Conservation (phyloP, 2,329 filamentous ascomycete genomes). For the Aspergillus texensis region DNA sequence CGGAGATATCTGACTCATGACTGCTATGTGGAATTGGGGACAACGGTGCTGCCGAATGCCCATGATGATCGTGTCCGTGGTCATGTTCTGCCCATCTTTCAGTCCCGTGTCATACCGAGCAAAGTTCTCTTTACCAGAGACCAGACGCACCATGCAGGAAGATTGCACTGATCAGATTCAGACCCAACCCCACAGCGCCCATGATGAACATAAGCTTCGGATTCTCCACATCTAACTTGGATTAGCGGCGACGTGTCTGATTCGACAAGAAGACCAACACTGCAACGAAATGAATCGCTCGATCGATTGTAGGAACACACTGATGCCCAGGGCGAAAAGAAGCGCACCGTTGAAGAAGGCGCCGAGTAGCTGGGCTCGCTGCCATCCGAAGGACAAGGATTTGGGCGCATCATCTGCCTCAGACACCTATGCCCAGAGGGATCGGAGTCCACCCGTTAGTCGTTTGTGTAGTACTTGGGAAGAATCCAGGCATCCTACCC, state of each 20-base stretch:
- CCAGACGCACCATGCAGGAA: conserved; percentile 62
- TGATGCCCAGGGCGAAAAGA: conserved; percentile 70
- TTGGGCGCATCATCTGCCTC: conserved; percentile 60
- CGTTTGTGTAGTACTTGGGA: neutral
- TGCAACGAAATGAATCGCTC: conserved; percentile 54
- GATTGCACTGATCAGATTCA: conserved; percentile 68
- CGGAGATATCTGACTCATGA: neutral
- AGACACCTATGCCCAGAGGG: conserved; percentile 48
- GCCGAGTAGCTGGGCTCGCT: conserved; percentile 69
- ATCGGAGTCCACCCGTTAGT: neutral
- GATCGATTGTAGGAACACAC: conserved; percentile 72
- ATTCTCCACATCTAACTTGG: conserved; percentile 59
- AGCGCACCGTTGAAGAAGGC: conserved; percentile 85
- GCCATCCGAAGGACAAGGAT: conserved; percentile 71
- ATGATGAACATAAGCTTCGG: conserved; percentile 70
- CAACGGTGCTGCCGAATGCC: neutral
- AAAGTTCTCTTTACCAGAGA: neutral
- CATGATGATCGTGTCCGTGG: conserved; percentile 8
- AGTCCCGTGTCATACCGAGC: neutral
- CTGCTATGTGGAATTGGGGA: neutral
- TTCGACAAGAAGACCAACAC: conserved; percentile 44
- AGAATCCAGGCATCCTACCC: conserved; percentile 43
- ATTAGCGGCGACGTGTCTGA: neutral
- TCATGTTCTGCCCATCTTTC: conserved; percentile 6
- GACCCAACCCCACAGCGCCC: conserved; percentile 65